Evolutionary conservation across 2,329 filamentous ascomycete species (phyloP), one percentile per base, ranked within the genome.

Genomic region (Pseudocercospora crystallina): DNA sequence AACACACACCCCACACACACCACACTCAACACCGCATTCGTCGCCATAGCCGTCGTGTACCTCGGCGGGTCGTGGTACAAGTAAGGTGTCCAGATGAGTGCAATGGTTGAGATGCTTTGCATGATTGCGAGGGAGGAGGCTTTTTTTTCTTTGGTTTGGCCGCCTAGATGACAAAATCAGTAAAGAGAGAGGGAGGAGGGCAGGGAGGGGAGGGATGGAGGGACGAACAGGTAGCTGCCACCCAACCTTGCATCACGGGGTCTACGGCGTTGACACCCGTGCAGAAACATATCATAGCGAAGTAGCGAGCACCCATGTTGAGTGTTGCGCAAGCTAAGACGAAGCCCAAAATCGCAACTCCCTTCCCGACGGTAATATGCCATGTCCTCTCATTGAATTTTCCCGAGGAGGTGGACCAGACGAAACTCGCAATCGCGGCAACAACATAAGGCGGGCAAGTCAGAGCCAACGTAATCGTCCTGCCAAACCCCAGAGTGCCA

Each of bases 361-460:
- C n/a, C 13, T 42, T 42, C 12, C 39, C 39, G 2, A 42, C 39
- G 14, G 26, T 31, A 9, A 42, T 26, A 14, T 42, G 39, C 20
- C 17, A 42, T 31, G 39, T 42, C 12, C 39, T n/a, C 13, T 42
- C 39, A 32, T 42, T 42, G 12, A 42, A 42, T 5, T 14, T 29
- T n/a, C 39, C 39, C 9, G 39, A 42, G 14, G 13, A 30, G n/a
- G 32, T 12, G 8, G 39, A 42, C 39, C 39, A 42, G 10, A n/a
- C 20, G 3, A 42, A 11, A 26, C 30, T 42, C 5, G 32, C 26
- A 13, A 42, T 20, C 12, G 39, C 47, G 29, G 48, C 48, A 2
- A 50, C 29, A 5, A 50, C 20, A 9, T 50, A 50, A 9, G 47
- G 47, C 1, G 48, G 48, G 14, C 41, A 45, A 8, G 37, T 38